Evolutionary conservation across 2,329 filamentous ascomycete species (phyloP).

Genomic region (Harringtonia lauricola): DNA sequence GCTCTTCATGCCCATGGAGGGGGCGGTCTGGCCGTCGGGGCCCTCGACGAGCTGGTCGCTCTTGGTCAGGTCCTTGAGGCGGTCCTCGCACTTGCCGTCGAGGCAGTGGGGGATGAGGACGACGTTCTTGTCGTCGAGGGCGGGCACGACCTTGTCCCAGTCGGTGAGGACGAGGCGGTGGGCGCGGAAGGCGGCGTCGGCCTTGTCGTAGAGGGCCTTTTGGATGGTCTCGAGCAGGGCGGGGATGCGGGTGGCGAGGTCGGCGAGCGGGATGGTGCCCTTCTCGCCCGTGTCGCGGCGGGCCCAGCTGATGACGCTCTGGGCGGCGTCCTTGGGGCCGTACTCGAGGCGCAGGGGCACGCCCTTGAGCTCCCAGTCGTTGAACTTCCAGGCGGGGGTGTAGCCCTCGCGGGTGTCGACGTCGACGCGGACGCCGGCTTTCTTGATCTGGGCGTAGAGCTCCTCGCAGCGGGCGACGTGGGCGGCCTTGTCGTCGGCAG

Average conservation of each 20-base stretch:
- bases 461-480: slow-evolving; percentile 67
- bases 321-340: slow-evolving; percentile 85
- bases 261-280: slow-evolving; percentile 63
- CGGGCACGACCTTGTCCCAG: slow-evolving; percentile 86
- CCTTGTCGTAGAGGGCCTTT: slow-evolving; percentile 64
- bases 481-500: slow-evolving; percentile 64
- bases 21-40: slow-evolving; percentile 41
- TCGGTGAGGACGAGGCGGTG: slow-evolving; percentile 74
- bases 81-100: slow-evolving; percentile 73
- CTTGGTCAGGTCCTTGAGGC: slow-evolving; percentile 86
- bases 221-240: slow-evolving; percentile 85
- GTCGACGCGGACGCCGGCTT: slow-evolving; percentile 65
- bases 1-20: slow-evolving; percentile 57
- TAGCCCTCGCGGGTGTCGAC: slow-evolving; percentile 83
- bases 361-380: slow-evolving; percentile 96
- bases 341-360: slow-evolving; percentile 91
- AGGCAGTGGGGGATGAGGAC: slow-evolving; percentile 87
- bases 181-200: slow-evolving; percentile 64
- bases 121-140: slow-evolving; percentile 85
- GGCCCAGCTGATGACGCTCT: slow-evolving; percentile 72
- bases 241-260: slow-evolving; percentile 64
- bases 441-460: slow-evolving; percentile 57
- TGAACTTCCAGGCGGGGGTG: slow-evolving; percentile 95
- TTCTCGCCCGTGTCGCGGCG: slow-evolving; percentile 84
- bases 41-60: slow-evolving; percentile 47